Conservation (phyloP, 1,139 yeast species). For the Blastobotrys elegans region DNA sequence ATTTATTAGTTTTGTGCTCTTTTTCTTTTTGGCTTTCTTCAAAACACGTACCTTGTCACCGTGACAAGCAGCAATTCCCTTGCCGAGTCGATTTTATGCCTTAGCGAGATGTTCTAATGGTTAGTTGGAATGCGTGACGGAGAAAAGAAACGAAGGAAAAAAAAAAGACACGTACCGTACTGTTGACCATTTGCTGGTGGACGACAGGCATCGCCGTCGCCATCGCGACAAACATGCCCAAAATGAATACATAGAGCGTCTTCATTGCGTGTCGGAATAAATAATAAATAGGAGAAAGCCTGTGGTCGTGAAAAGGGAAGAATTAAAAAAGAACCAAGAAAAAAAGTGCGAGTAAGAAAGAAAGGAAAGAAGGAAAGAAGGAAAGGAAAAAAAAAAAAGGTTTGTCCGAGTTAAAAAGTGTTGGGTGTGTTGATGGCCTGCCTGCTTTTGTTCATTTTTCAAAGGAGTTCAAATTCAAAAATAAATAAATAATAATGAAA, state of each 20-base stretch:
- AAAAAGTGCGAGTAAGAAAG: too few species aligned
- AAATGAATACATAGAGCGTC: background rate
- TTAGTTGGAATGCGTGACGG: background rate
- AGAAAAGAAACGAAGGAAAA: background rate
- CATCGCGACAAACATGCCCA: background rate
- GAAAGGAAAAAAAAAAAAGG: too few species aligned
- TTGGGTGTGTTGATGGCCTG: too few species aligned
- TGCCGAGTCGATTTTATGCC: constrained; percentile 6
- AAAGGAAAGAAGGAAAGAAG: background rate
- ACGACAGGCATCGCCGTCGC: background rate
- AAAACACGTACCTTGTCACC: constrained; percentile 5
- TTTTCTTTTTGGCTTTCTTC: background rate
- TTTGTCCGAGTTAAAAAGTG: too few species aligned
- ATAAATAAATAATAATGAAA: too few species aligned
- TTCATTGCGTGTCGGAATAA: background rate
- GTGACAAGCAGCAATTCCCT: constrained; percentile 6
- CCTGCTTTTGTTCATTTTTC: too few species aligned
- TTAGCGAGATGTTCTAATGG: constrained; percentile 9
- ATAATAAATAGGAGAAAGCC: too few species aligned
- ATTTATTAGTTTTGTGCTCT: background rate
- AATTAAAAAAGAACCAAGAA: background rate
- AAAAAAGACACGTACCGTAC: constrained; percentile 6
- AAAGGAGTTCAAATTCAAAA: too few species aligned
- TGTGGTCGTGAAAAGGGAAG: background rate
- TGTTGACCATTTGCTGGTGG: background rate